Percentiles rank a stretch among this genome's conserved stretches.
Evolutionary conservation across 176 grass and related monocot genomes (phyloP).

Genomic region (Carex cristatella): DNA sequence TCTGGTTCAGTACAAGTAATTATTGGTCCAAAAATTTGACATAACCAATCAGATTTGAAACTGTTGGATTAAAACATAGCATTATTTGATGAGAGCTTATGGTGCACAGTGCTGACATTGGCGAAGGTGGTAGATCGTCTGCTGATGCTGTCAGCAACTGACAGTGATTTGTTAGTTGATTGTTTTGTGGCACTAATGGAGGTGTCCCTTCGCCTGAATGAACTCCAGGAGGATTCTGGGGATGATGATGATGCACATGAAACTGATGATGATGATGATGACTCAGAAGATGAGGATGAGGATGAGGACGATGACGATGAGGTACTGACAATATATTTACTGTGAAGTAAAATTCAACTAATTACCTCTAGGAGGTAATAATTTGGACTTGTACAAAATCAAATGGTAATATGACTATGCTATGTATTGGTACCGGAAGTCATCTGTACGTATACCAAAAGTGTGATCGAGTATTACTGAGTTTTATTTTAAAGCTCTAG

Average conservation of each 20-base stretch:
- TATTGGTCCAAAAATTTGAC: background rate
- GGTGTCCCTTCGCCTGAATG: conserved; percentile 55
- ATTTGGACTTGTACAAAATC: conserved; percentile 5
- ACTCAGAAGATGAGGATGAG: conserved; percentile 31
- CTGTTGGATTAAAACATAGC: background rate
- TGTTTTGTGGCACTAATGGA: conserved; percentile 74
- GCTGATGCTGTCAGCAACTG: conserved; percentile 28
- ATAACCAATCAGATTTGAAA: background rate
- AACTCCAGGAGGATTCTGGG: conserved; percentile 46
- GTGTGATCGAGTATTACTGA: background rate
- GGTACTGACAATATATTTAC: conserved; percentile 22
- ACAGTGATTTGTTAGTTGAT: conserved; percentile 42
- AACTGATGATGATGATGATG: conserved; percentile 51
- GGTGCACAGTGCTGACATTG: conserved; percentile 47
- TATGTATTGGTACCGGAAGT: background rate
- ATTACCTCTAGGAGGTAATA: background rate
- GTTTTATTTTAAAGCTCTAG: background rate
- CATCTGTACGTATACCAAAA: background rate
- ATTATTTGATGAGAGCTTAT: background rate
- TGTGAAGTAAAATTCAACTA: background rate
- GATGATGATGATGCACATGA: conserved; percentile 37
- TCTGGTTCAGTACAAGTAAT: background rate
- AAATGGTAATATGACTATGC: background rate
- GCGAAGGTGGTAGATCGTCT: conserved; percentile 46
- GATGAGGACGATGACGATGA: conserved; percentile 27